A percentile compares a stretch with the other conserved stretches of the same genome.
Conservation (phyloP, 345 rosid species). For the Euphorbia lathyris region DNA sequence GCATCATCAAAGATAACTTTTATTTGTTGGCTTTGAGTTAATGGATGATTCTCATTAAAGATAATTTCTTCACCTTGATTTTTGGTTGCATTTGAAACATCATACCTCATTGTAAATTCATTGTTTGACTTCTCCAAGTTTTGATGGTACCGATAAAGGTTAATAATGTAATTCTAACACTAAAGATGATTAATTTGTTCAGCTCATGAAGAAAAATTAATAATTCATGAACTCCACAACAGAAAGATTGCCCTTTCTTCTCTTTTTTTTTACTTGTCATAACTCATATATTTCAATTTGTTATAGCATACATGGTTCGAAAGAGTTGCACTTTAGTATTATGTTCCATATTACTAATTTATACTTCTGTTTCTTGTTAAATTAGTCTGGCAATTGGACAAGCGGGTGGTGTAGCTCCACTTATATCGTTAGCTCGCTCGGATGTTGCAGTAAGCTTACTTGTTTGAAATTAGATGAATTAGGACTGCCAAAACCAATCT, state of each 20-base stretch:
- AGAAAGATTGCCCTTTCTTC: background rate
- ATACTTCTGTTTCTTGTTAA: background rate
- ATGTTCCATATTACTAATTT: slow-evolving; percentile 8
- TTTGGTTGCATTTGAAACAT: background rate
- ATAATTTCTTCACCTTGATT: background rate
- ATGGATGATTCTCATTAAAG: background rate
- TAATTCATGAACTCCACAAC: background rate
- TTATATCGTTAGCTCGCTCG: slow-evolving; percentile 36
- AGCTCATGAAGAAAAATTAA: background rate
- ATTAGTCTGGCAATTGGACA: slow-evolving; percentile 41
- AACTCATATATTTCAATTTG: background rate
- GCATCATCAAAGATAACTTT: background rate
- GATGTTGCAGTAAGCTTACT: slow-evolving; percentile 27
- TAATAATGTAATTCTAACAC: background rate
- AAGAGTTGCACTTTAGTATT: slow-evolving; percentile 10
- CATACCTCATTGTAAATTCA: background rate
- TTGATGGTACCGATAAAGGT: background rate
- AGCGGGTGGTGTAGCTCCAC: slow-evolving; percentile 44
- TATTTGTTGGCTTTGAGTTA: background rate
- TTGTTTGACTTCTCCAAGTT: slow-evolving; percentile 1
- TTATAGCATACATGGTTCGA: background rate
- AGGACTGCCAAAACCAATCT: background rate
- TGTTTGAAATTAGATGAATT: slow-evolving; percentile 3
- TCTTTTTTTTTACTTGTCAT: background rate
- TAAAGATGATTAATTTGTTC: background rate